A percentile compares a stretch with the other conserved stretches of the same genome.
Conservation (phyloP, 768 basidiomycete genomes). For the Suillus weaverae region DNA sequence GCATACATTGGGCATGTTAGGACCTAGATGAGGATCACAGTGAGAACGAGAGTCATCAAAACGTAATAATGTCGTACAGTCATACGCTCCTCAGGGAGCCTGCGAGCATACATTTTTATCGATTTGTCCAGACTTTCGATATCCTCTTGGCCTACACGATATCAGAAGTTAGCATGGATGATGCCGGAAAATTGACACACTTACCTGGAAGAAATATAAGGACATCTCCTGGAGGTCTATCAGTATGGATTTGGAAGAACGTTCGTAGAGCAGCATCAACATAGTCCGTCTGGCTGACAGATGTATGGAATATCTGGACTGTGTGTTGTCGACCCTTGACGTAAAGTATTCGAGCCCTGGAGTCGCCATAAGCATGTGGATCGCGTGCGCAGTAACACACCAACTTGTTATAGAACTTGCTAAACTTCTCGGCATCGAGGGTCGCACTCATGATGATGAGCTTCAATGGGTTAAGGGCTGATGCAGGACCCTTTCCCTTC, state of each 20-base stretch:
- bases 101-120: slow-evolving; percentile 65
- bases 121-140: slow-evolving; percentile 86
- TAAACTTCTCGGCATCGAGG: slow-evolving; percentile 93
- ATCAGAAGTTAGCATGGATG: background rate
- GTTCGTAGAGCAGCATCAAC: slow-evolving; percentile 87
- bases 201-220: slow-evolving; percentile 90
- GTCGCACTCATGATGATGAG: slow-evolving; percentile 98
- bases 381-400: slow-evolving; percentile 26
- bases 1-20: slow-evolving; percentile 83
- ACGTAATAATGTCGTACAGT: slow-evolving; percentile 39
- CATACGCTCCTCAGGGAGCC: slow-evolving; percentile 59
- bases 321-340: slow-evolving; percentile 93
- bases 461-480: slow-evolving; percentile 67
- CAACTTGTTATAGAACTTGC: slow-evolving; percentile 81
- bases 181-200: background rate
- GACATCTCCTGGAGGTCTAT: slow-evolving; percentile 81
- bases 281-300: slow-evolving; percentile 76
- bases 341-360: slow-evolving; percentile 84
- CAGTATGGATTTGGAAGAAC: slow-evolving; percentile 90
- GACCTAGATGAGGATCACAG: slow-evolving; percentile 47
- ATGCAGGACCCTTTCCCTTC: slow-evolving; percentile 38
- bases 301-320: slow-evolving; percentile 81
- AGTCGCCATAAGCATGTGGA: slow-evolving; percentile 8
- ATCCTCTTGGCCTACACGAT: slow-evolving; percentile 81
- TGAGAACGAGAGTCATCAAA: slow-evolving; percentile 7